Base-by-base conservation (phyloP, 2,329 filamentous ascomycete genomes). In the Aspergillus pseudoterreus region DNA sequence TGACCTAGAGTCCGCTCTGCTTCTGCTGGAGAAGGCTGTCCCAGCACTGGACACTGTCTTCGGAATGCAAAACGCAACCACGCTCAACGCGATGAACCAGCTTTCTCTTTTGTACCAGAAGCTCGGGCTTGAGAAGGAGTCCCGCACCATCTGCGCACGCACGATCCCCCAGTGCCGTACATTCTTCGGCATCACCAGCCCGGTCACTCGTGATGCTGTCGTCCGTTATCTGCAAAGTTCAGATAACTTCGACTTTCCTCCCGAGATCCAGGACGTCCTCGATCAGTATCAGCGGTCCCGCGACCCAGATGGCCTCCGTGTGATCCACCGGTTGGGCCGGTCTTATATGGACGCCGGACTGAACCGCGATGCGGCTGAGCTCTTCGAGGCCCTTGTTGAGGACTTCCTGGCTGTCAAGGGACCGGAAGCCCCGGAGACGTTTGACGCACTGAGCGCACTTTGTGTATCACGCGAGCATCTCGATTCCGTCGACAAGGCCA, bases 331-430 rank as follows among this genome's bases (percentile, higher is more conserved):
- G 1, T 33, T 67, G 6, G 64, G 64, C 9, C 41, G 61, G 4
- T 58, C 60, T 14, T 67, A 66, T 45, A 63, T 66, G 63, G 57
- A 63, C 22, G 59, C 58, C 2, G 64, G 64, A 8, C 57, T 67
- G 1, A 63, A 64, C 42, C 61, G 60, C 24, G 64, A 67, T 43
- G 64, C 64, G 0, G 58, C 58, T 15, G 52, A 60, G 8, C 44
- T 67, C 3, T 66, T 66, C 32, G 56, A 66, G 39, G 49, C 47
- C 4, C 47, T 67, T 2, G 57, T 66, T 14, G 63, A 67, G 17
- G 63, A 66, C 17, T 63, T 62, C 19, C 47, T 59, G n/a, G 55
- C 52, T 8, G 54, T 58, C 5, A 64, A 59, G 21, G 64, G 61
- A 6, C 50, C 56, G 2, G 60, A 66, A 43, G 63, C 62, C 3